Evolutionary conservation across 1,284 basidiomycete species (phyloP).

Genomic region (Ceratorhiza oryzae-sativae): DNA sequence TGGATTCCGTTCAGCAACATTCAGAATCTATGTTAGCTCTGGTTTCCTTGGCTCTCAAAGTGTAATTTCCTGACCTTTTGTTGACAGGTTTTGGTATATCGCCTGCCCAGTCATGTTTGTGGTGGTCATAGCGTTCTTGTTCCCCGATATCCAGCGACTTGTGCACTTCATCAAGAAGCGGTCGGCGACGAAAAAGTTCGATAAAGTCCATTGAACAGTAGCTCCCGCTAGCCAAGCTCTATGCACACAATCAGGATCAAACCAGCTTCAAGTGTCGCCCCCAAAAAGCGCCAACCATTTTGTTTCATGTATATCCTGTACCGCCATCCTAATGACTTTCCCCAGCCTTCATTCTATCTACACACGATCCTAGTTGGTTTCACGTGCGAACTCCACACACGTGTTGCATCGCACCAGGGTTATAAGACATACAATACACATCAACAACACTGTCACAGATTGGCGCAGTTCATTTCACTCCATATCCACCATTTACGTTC

Average conservation of each 20-base stretch:
- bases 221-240: not conserved
- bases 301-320: not conserved
- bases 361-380: not conserved
- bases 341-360: not conserved
- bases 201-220: not conserved
- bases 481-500: too few species aligned
- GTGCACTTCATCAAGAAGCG: constrained; percentile 19
- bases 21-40: constrained; percentile 19
- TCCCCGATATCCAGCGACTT: constrained; percentile 56
- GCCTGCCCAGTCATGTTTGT: constrained; percentile 66
- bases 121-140: constrained; percentile 63
- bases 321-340: not conserved
- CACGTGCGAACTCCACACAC: too few species aligned
- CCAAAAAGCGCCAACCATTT: too few species aligned
- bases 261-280: not conserved
- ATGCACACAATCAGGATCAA: not conserved
- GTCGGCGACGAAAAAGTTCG: constrained; percentile 14
- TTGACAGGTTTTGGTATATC: constrained; percentile 69
- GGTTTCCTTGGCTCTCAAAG: not conserved
- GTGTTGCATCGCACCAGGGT: too few species aligned
- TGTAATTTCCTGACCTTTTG: not conserved
- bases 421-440: too few species aligned
- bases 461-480: too few species aligned
- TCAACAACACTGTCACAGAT: too few species aligned
- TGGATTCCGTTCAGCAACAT: constrained; percentile 51